These are phyloP conservation scores for Rubia yunnanensis DNA, from an alignment of 257 asterid genomes.

Conservation along the genomic window DNA sequence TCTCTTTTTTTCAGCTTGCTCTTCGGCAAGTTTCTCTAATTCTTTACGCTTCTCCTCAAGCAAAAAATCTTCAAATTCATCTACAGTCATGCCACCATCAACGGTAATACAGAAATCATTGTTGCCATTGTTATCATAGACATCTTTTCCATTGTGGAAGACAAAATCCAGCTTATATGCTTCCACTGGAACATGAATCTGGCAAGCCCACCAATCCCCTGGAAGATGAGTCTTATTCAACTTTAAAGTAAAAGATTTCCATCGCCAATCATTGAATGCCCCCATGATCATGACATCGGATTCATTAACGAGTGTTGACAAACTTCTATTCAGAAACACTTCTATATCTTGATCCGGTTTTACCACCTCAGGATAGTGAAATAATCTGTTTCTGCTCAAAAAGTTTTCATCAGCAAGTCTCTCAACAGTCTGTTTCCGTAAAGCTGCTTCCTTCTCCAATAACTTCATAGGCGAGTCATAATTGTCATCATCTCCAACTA, in stretches of 20 bases:
- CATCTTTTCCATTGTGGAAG: slow-evolving; percentile 72
- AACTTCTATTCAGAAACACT: slow-evolving; percentile 63
- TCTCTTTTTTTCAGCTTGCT: slow-evolving; percentile 71
- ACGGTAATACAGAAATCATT: slow-evolving; percentile 68
- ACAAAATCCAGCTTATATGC: slow-evolving; percentile 89
- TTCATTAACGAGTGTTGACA: slow-evolving; percentile 67
- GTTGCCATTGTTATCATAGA: slow-evolving; percentile 69
- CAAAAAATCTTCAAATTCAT: slow-evolving; percentile 79
- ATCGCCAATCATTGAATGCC: slow-evolving; percentile 81
- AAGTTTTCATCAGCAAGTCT: slow-evolving; percentile 65
- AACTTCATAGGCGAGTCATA: slow-evolving; percentile 34
- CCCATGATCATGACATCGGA: slow-evolving; percentile 73
- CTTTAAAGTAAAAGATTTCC: slow-evolving; percentile 66
- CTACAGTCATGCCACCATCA: slow-evolving; percentile 68
- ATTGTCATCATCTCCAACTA: slow-evolving; percentile 18
- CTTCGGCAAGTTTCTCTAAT: slow-evolving; percentile 53
- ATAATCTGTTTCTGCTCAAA: slow-evolving; percentile 53
- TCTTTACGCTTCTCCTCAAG: slow-evolving; percentile 81
- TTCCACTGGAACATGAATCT: slow-evolving; percentile 77
- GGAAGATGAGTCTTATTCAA: slow-evolving; percentile 55
- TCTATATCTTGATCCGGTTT: slow-evolving; percentile 70
- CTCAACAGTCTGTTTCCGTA: slow-evolving; percentile 35
- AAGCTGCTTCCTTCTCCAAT: slow-evolving; percentile 50
- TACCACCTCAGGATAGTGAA: slow-evolving; percentile 63
- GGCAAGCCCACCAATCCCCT: slow-evolving; percentile 98